These are phyloP conservation scores for Polytolypa hystricis DNA, from an alignment of 2,329 filamentous ascomycete species.

Conservation along the genomic window DNA sequence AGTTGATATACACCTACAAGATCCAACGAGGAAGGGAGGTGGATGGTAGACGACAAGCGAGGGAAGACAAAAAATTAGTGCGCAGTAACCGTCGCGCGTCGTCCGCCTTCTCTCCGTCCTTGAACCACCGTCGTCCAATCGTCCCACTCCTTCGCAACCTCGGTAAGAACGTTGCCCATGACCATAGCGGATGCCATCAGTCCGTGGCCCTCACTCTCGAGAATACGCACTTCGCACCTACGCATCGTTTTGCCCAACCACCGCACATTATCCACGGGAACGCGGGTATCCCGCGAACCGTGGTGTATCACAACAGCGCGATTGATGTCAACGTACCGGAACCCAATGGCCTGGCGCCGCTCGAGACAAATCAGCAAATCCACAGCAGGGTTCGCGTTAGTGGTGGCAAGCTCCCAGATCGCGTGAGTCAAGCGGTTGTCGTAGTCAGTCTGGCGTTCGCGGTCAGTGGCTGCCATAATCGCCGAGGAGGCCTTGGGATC, in stretches of 20 bases:
- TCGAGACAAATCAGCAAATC: constrained; percentile 90
- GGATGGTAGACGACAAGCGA: background rate
- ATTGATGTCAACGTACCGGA: constrained; percentile 93
- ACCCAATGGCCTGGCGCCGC: constrained; percentile 80
- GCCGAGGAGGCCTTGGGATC: constrained; percentile 19
- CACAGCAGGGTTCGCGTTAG: constrained; percentile 83
- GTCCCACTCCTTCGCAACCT: constrained; percentile 90
- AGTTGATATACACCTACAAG: background rate
- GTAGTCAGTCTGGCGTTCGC: constrained; percentile 43
- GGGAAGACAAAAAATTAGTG: constrained; percentile 1
- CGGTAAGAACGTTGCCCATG: constrained; percentile 89
- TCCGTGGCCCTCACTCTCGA: constrained; percentile 87
- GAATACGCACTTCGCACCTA: constrained; percentile 76
- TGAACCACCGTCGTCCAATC: constrained; percentile 59
- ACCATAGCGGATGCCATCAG: constrained; percentile 89
- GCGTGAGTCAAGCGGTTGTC: constrained; percentile 79
- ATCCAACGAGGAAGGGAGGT: background rate
- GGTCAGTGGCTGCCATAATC: constrained; percentile 45
- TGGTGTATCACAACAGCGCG: constrained; percentile 88
- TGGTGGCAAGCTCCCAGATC: constrained; percentile 89
- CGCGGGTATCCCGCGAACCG: constrained; percentile 76
- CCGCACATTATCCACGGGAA: constrained; percentile 86
- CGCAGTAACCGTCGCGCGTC: constrained; percentile 19
- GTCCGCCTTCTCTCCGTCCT: constrained; percentile 23
- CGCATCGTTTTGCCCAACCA: constrained; percentile 95